Evolutionary conservation across 371 early-diverging fungal species (phyloP).

Genomic region (Mucor sp.): DNA sequence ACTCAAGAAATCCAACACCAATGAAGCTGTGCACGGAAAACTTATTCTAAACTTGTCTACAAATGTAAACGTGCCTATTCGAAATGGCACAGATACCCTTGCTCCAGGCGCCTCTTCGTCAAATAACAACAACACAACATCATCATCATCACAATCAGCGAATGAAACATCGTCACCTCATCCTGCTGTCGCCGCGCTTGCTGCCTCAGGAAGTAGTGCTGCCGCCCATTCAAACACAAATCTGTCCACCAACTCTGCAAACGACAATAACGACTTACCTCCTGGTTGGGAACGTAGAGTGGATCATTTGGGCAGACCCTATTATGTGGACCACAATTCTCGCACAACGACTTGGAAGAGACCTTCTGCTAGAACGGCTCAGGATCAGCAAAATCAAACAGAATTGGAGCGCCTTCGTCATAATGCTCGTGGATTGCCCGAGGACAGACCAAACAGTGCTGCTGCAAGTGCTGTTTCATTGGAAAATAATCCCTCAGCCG

Average conservation of each 20-base stretch:
- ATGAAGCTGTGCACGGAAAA: slow-evolving; percentile 87
- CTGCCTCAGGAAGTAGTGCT: not conserved
- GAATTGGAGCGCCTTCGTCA: slow-evolving; percentile 78
- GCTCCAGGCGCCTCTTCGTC: slow-evolving; percentile 19
- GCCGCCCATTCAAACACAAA: slow-evolving; percentile 9
- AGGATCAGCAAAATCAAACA: slow-evolving; percentile 61
- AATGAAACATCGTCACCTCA: slow-evolving; percentile 12
- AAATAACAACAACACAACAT: not conserved
- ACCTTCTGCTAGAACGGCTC: slow-evolving; percentile 55
- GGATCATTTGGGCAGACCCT: slow-evolving; percentile 68
- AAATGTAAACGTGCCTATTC: slow-evolving; percentile 52
- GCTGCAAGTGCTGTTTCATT: slow-evolving; percentile 12
- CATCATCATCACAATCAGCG: slow-evolving; percentile 12
- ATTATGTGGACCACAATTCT: slow-evolving; percentile 75
- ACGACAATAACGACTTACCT: slow-evolving; percentile 17
- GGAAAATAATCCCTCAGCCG: not conserved
- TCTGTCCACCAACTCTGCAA: slow-evolving; percentile 1
- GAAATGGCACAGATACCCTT: slow-evolving; percentile 48
- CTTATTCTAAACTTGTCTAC: slow-evolving; percentile 73
- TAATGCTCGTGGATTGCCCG: slow-evolving; percentile 83
- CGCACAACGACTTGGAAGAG: slow-evolving; percentile 78
- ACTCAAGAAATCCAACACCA: slow-evolving; percentile 80
- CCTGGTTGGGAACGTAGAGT: slow-evolving; percentile 75
- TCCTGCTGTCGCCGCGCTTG: not conserved
- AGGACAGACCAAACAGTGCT: slow-evolving; percentile 41